Conservation (phyloP, 2,329 filamentous ascomycete genomes). For the Stemphylium lycopersici region DNA sequence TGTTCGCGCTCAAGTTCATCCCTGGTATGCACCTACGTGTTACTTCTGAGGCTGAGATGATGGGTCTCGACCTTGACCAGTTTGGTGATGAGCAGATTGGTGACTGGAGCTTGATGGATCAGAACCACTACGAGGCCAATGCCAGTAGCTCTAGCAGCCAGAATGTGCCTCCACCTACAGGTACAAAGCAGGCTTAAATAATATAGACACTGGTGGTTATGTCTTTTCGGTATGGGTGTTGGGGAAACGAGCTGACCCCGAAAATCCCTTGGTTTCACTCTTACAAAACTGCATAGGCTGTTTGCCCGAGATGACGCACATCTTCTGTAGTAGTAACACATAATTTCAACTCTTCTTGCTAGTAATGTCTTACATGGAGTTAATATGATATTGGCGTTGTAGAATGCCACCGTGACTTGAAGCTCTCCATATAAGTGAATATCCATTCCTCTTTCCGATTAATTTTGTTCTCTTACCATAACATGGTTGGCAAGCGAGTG, state of each 20-base stretch:
- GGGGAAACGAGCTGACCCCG: not conserved
- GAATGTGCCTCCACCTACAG: constrained; percentile 5
- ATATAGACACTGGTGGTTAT: too few species aligned
- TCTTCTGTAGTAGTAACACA: too few species aligned
- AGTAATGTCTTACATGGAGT: too few species aligned
- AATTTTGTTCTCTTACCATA: too few species aligned
- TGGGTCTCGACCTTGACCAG: constrained; percentile 61
- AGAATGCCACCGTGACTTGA: too few species aligned
- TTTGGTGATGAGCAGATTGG: constrained; percentile 66
- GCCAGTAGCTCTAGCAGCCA: constrained; percentile 34
- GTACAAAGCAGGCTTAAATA: constrained; percentile 16
- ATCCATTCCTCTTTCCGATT: too few species aligned
- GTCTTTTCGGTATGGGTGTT: not conserved
- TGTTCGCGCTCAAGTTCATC: constrained; percentile 61
- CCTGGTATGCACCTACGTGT: constrained; percentile 62
- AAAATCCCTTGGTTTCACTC: not conserved
- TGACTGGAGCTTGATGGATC: constrained; percentile 53
- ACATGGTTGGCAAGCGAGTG: too few species aligned
- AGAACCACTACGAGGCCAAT: constrained; percentile 30
- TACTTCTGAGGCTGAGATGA: constrained; percentile 61
- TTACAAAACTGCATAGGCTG: not conserved
- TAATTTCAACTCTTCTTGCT: too few species aligned
- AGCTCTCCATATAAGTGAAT: too few species aligned
- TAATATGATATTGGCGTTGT: too few species aligned
- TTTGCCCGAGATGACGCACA: too few species aligned